Evolutionary conservation across 2,329 filamentous ascomycete genomes (phyloP), one percentile per base, ranked within the genome.

Genomic region (Curvularia lunata): DNA sequence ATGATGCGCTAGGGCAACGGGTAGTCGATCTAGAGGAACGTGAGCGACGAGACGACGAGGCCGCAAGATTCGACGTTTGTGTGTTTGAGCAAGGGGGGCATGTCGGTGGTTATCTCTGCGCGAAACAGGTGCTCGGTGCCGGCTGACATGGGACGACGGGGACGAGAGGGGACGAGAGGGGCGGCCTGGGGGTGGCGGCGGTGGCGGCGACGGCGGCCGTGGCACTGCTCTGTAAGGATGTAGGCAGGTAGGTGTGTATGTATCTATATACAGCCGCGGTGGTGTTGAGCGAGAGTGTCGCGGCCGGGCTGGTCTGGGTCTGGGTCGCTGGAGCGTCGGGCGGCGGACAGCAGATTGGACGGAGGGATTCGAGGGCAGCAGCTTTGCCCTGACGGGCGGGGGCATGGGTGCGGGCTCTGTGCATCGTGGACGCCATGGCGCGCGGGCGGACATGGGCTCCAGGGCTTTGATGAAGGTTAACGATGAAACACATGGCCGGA

Each of bases 1-100:
- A 54, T 49, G 34, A 59, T 53, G 19, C 49, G 40, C 54, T 52
- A 59, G 56, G 53, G 49, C 50, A 62, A 59, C 59, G 59, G 59
- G 52, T 52, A 40, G 43, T 30, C 43, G 25, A 46, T 46, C 43
- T 46, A 30, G 43, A 46, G 27, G 27, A 10, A 43, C 27, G 12
- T 41, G 48, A 52, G 40, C 5, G 27, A 12, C 9, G 43, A 30
- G n/a, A 27, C 19, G 43, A 30, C 10, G 25, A 30, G n/a, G 42
- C 30, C 16, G 25, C n/a, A 28, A 46, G 42, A 27, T 46, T 25
- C 42, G 43, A 46, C 43, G 43, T 46, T 30, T 30, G 8, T 46
- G 43, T 46, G 43, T 46, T 28, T 30, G 43, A 46, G 43, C 9
- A 18, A 18, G 42, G 43, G 43, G 43, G 27, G 9, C 4, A 32